Percentiles rank a stretch among this genome's conserved stretches.
These are phyloP conservation scores for Aspergillus sp. DNA, from an alignment of 2,329 filamentous ascomycete species.

Conservation along the genomic window DNA sequence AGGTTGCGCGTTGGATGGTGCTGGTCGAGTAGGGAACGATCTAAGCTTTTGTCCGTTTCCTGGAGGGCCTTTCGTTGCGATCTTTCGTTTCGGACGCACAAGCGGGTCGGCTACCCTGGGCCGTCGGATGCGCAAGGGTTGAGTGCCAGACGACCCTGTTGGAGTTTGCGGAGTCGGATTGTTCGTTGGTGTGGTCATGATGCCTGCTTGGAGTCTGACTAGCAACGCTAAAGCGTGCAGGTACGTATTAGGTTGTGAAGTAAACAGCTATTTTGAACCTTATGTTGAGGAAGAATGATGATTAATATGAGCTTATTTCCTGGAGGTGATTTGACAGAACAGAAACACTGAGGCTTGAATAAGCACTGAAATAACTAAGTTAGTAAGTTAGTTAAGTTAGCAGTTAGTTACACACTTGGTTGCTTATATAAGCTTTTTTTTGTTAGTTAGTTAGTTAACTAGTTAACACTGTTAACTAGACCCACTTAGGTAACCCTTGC, in stretches of 20 bases:
- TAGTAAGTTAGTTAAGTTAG: too few relatives aligned
- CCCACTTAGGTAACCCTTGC: too few relatives aligned
- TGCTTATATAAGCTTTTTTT: too few relatives aligned
- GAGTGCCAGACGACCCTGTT: constrained; percentile 48
- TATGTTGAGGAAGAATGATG: neutral
- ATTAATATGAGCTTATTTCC: neutral
- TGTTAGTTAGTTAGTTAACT: too few relatives aligned
- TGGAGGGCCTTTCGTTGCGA: constrained; percentile 23
- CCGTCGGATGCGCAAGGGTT: constrained; percentile 47
- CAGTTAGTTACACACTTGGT: too few relatives aligned
- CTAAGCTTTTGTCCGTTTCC: constrained; percentile 26
- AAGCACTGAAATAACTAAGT: too few relatives aligned
- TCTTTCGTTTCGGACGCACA: constrained; percentile 59
- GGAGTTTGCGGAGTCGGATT: constrained; percentile 49
- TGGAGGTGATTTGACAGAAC: neutral
- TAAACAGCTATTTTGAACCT: neutral
- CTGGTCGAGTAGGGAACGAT: constrained; percentile 25
- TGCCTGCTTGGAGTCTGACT: neutral
- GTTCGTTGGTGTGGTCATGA: constrained; percentile 39
- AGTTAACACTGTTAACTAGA: too few relatives aligned
- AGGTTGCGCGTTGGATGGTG: constrained; percentile 16
- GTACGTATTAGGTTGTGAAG: neutral
- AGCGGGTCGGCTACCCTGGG: constrained; percentile 61
- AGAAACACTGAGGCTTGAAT: neutral
- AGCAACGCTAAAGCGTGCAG: neutral